These are phyloP conservation scores for Wakefieldia striispora DNA, from an alignment of 768 basidiomycete genomes.

Conservation along the genomic window DNA sequence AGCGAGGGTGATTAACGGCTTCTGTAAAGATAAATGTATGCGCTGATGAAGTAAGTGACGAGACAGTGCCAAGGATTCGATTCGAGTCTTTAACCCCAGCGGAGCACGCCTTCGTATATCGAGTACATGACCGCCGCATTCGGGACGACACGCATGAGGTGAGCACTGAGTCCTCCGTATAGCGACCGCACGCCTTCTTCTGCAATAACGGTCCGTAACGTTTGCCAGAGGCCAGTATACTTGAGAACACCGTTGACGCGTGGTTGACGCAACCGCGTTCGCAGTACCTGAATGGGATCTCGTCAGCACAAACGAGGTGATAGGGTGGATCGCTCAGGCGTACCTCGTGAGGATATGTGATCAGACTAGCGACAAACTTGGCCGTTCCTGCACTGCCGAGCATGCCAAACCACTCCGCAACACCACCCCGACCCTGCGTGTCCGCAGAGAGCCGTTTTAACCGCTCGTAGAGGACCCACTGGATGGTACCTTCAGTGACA, in stretches of 20 bases:
- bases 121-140: constrained; percentile 97
- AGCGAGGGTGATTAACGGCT: constrained; percentile 11
- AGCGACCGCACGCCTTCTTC: constrained; percentile 88
- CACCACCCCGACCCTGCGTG: constrained; percentile 54
- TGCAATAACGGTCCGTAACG: constrained; percentile 75
- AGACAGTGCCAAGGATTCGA: too few species aligned
- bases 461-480: constrained; percentile 96
- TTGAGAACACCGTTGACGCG: constrained; percentile 72
- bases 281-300: constrained; percentile 60
- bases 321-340: constrained; percentile 17
- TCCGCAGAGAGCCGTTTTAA: constrained; percentile 68
- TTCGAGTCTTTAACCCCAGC: constrained; percentile 42
- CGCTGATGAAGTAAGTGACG: background rate
- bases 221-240: constrained; percentile 85
- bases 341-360: constrained; percentile 99
- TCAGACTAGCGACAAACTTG: constrained; percentile 89
- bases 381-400: constrained; percentile 89
- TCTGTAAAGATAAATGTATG: constrained; percentile 17
- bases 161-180: constrained; percentile 91
- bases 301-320: constrained; percentile 1
- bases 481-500: constrained; percentile 93
- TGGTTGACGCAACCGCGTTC: constrained; percentile 91
- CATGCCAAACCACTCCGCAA: constrained; percentile 74
- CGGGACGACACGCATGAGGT: constrained; percentile 94
- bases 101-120: constrained; percentile 84